Evolutionary conservation across 148 eudicot genomes (phyloP).

Genomic region (Dysphania ambrosioides): DNA sequence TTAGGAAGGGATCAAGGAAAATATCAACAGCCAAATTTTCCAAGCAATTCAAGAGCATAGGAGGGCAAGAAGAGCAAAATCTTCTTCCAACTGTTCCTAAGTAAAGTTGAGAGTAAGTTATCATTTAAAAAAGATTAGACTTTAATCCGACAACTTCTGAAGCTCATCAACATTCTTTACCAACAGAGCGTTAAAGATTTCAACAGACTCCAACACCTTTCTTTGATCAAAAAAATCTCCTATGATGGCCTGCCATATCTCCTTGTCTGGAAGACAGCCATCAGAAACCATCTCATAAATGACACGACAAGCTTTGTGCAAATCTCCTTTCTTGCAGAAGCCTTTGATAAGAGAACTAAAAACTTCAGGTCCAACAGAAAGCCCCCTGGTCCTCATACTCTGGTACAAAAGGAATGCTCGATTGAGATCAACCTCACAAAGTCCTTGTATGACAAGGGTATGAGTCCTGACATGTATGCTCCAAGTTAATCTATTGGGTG

Average conservation of each 20-base stretch:
- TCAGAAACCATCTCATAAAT: slow-evolving; percentile 76
- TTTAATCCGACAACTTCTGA: slow-evolving; percentile 15
- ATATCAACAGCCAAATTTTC: no score
- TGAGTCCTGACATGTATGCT: slow-evolving; percentile 62
- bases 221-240: slow-evolving; percentile 51
- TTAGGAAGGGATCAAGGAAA: no score
- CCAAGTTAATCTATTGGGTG: slow-evolving; percentile 83
- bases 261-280: slow-evolving; percentile 77
- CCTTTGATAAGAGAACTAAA: slow-evolving; percentile 46
- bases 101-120: no score
- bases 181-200: slow-evolving; percentile 35
- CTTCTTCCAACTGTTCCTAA: no score
- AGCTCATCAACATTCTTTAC: slow-evolving; percentile 23
- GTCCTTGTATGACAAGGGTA: slow-evolving; percentile 66
- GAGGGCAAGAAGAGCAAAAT: no score
- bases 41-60: no score
- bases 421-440: slow-evolving; percentile 47
- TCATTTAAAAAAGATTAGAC: no score
- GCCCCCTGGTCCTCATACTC: slow-evolving; percentile 75
- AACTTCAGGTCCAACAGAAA: slow-evolving; percentile 64
- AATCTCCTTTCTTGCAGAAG: slow-evolving; percentile 61
- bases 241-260: slow-evolving; percentile 52
- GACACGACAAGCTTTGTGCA: slow-evolving; percentile 57
- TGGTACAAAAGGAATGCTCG: slow-evolving; percentile 67
- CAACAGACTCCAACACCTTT: slow-evolving; percentile 49